Evolutionary conservation across 495 filamentous ascomycete genomes (phyloP), one percentile per base, ranked within the genome.

Genomic region (Aspergillus bridgeri): DNA sequence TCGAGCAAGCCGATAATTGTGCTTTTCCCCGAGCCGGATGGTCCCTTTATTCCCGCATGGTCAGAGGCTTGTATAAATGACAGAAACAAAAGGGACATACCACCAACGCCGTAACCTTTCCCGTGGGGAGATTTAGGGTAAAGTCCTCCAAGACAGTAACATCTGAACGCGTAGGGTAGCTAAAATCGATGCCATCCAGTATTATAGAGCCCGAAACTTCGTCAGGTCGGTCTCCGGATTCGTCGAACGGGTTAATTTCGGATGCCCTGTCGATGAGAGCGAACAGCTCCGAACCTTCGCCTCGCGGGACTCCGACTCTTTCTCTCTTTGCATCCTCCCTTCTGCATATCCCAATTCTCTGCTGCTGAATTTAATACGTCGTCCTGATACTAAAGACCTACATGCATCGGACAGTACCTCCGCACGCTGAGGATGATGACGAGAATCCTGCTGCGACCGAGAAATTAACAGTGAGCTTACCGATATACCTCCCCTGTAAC

Each of bases 1-100:
- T 95, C 90, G 1, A 95, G 84, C n/a, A 96, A 71, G 9, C 89
- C 91, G 27, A 95, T 83, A 42, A 96, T 87, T 3, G 91, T 96
- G 52, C 84, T 89, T 69, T 96, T 96, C 52, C 91, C 85, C 54
- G 86, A 87, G 8, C 91, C 89, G 27, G 87, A 88, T 20, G 89
- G 82, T 21, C 91, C 87, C 54, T 57, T 49, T 48, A 21, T 57
- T 38, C 42, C 54, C n/a, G n/a, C n/a, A n/a, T n/a, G n/a, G 24
- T 48, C 21, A 56, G 53, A 5, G 18, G 6, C 15, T 29, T 17
- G 23, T 48, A 24, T 8, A n/a, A n/a, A n/a, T n/a, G n/a, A 44
- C 43, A n/a, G 42, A 24, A n/a, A 66, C 17, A 78, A 78, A 19
- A 4, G 25, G 53, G 38, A 44, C 48, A 38, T 20, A 47, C 56